phyloP scores from a whole-genome alignment of 345 rosid species.

The Citrus glauca region DNA sequence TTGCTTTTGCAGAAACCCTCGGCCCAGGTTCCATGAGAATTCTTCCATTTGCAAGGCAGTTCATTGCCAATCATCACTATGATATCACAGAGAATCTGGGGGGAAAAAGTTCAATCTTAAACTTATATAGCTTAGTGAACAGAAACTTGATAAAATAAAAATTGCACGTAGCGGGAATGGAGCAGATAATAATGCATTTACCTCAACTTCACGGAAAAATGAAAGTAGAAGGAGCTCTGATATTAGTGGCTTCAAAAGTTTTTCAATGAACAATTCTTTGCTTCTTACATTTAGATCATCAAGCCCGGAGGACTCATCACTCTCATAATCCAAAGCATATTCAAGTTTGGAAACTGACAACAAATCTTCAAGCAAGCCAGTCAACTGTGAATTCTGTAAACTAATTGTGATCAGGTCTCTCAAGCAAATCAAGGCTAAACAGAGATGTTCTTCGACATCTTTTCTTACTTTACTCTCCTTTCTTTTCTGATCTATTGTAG shows the following conservation, averaged over 20 bases:
- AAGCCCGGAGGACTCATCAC: slow-evolving; percentile 29
- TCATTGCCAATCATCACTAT: slow-evolving; percentile 40
- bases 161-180: neutral
- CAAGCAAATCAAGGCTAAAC: slow-evolving; percentile 59
- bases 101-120: neutral
- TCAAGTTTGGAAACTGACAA: slow-evolving; percentile 39
- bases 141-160: slow-evolving; percentile 5
- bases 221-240: slow-evolving; percentile 46
- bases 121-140: slow-evolving; percentile 2
- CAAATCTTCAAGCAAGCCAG: slow-evolving; percentile 58
- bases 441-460: slow-evolving; percentile 47
- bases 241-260: slow-evolving; percentile 52
- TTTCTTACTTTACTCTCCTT: slow-evolving; percentile 37
- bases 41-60: slow-evolving; percentile 53
- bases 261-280: slow-evolving; percentile 42
- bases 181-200: slow-evolving; percentile 15
- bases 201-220: slow-evolving; percentile 56
- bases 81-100: slow-evolving; percentile 60
- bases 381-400: slow-evolving; percentile 33
- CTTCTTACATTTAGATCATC: slow-evolving; percentile 46
- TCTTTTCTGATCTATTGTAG: slow-evolving; percentile 28
- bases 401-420: slow-evolving; percentile 53
- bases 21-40: slow-evolving; percentile 63
- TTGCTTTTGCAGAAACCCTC: slow-evolving; percentile 49
- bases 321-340: slow-evolving; percentile 34